phyloP scores from a whole-genome alignment of 1,284 basidiomycete genomes.

The Leccinum pachyderme region DNA sequence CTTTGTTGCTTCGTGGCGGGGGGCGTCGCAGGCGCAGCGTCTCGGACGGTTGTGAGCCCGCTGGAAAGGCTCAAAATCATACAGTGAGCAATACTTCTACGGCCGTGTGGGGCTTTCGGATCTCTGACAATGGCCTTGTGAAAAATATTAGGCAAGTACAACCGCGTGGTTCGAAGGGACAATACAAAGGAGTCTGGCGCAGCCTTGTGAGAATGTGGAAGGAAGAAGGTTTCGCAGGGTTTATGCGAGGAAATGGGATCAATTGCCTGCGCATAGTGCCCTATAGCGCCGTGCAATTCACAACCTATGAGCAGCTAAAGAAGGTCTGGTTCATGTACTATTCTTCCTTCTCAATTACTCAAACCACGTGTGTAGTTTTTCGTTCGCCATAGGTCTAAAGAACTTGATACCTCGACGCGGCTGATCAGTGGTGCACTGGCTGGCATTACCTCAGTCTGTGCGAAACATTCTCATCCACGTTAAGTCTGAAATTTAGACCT shows the following conservation, averaged over 20 bases:
- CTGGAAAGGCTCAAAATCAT: slow-evolving; percentile 94
- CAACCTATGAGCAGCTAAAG: slow-evolving; percentile 88
- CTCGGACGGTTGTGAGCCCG: slow-evolving; percentile 89
- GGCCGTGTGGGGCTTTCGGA: neutral
- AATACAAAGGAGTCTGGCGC: slow-evolving; percentile 83
- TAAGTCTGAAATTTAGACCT: slow-evolving; percentile 18
- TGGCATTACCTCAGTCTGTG: slow-evolving; percentile 87
- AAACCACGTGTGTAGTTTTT: slow-evolving; percentile 54
- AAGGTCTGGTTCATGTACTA: slow-evolving; percentile 43
- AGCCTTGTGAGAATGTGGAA: slow-evolving; percentile 85
- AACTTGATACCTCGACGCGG: slow-evolving; percentile 81
- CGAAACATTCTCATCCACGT: slow-evolving; percentile 23
- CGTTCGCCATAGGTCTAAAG: slow-evolving; percentile 61
- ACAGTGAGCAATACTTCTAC: slow-evolving; percentile 56
- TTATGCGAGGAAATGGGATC: slow-evolving; percentile 90
- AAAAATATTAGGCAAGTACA: slow-evolving; percentile 71
- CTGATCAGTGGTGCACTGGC: slow-evolving; percentile 85
- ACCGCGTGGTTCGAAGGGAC: slow-evolving; percentile 52
- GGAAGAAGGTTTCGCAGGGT: slow-evolving; percentile 90
- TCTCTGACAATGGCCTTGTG: slow-evolving; percentile 1
- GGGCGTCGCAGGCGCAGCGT: slow-evolving; percentile 79
- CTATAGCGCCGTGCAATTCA: slow-evolving; percentile 82
- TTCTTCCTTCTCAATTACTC: slow-evolving; percentile 7
- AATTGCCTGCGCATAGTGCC: slow-evolving; percentile 90
- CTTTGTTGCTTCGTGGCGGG: slow-evolving; percentile 64